Evolutionary conservation across 106 monocot species (phyloP).

Genomic region (Hemerocallis citrina): DNA sequence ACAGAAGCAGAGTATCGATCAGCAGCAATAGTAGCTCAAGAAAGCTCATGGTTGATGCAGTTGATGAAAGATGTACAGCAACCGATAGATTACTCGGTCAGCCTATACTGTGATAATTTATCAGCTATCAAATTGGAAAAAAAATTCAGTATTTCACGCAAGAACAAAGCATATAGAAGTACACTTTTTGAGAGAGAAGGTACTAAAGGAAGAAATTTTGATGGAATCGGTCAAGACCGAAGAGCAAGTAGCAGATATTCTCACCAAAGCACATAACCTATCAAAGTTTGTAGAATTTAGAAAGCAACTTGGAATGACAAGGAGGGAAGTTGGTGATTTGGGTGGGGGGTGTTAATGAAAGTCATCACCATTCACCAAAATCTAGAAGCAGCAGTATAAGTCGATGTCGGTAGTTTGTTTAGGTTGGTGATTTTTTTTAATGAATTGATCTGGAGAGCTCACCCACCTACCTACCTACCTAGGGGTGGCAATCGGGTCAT

Average conservation of each 20-base stretch:
- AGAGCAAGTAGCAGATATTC: neutral
- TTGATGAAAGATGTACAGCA: neutral
- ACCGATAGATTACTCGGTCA: neutral
- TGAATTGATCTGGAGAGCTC: too few species aligned
- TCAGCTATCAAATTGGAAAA: neutral
- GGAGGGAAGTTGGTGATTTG: neutral
- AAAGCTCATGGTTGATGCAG: neutral
- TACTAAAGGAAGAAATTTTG: neutral
- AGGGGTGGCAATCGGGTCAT: too few species aligned
- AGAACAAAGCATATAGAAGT: slow-evolving; percentile 11
- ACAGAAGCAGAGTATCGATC: slow-evolving; percentile 2
- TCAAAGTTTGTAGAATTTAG: neutral
- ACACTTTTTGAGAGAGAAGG: slow-evolving; percentile 1
- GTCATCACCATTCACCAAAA: too few species aligned
- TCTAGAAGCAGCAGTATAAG: too few species aligned
- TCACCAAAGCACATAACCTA: neutral
- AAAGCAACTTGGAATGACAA: neutral
- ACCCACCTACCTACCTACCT: too few species aligned
- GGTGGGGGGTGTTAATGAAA: neutral
- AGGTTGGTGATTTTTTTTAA: too few species aligned
- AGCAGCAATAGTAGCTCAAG: neutral
- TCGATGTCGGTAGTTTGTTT: too few species aligned
- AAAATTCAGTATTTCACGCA: slow-evolving; percentile 10
- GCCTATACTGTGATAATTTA: slow-evolving; percentile 4
- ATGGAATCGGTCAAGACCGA: neutral